Percentiles rank a stretch among this genome's conserved stretches.
Evolutionary conservation across 768 basidiomycete species (phyloP).

Genomic region (Coprinellus micaceus): DNA sequence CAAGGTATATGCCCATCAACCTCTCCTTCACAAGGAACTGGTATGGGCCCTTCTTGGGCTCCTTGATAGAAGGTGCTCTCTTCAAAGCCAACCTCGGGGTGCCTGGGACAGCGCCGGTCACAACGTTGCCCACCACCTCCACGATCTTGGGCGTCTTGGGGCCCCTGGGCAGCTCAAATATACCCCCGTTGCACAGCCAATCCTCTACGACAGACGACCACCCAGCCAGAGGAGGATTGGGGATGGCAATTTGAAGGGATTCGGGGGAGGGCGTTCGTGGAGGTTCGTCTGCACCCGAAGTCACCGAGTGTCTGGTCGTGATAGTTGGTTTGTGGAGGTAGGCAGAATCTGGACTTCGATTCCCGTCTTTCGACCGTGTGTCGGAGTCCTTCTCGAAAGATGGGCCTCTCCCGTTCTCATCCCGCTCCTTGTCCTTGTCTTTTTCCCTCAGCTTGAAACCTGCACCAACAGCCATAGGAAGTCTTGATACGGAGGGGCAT

Average conservation of each 20-base stretch:
- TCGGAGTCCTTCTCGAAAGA: constrained; percentile 4
- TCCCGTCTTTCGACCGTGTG: constrained; percentile 30
- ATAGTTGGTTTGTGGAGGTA: constrained; percentile 8
- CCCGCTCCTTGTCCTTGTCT: constrained; percentile 19
- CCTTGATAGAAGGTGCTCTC: constrained; percentile 27
- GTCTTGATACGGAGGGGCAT: constrained; percentile 76
- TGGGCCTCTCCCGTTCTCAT: constrained; percentile 20
- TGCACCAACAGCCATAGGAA: constrained; percentile 75
- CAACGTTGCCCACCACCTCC: constrained; percentile 5
- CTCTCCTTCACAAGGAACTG: constrained; percentile 84
- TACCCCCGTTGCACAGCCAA: constrained; percentile 55
- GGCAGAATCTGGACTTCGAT: constrained; percentile 14
- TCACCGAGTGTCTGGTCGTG: constrained; percentile 1
- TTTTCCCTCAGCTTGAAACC: constrained; percentile 51
- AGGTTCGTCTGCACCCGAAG: not conserved
- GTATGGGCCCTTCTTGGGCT: constrained; percentile 59
- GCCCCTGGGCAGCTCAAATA: constrained; percentile 25
- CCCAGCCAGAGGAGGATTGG: constrained; percentile 36
- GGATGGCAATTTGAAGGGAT: constrained; percentile 1
- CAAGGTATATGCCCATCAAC: constrained; percentile 84
- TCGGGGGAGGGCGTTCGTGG: not conserved
- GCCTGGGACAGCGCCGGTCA: constrained; percentile 40
- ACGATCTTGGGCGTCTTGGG: constrained; percentile 15
- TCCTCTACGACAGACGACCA: constrained; percentile 79
- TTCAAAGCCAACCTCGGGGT: constrained; percentile 40